phyloP scores from a whole-genome alignment of 345 rosid genomes.

The Stellera chamaejasme region DNA sequence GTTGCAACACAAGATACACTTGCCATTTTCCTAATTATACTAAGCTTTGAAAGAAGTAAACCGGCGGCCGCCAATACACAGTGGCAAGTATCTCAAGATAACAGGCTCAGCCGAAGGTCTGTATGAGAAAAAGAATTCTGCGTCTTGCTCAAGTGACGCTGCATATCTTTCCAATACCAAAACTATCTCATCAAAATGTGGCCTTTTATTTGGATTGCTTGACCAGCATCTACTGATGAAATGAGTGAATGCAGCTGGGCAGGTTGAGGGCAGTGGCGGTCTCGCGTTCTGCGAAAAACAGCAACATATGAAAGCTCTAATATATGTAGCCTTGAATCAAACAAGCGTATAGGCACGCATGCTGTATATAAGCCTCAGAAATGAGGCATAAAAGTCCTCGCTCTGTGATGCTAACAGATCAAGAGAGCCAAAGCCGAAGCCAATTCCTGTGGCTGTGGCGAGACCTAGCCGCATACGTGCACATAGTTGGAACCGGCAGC shows the following conservation, averaged over 20 bases:
- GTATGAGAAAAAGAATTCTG: conserved; percentile 35
- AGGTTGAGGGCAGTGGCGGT: conserved; percentile 50
- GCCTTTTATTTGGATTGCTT: conserved; percentile 45
- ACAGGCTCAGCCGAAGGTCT: conserved; percentile 22
- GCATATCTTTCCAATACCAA: conserved; percentile 39
- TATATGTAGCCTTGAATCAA: no score
- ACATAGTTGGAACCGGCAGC: no score
- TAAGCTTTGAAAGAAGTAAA: conserved; percentile 17
- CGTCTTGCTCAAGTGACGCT: conserved; percentile 43
- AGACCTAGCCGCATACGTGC: no score
- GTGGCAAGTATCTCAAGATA: conserved; percentile 32
- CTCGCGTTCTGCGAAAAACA: conserved; percentile 52
- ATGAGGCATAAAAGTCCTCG: no score
- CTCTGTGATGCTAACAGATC: no score
- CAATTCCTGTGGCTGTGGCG: no score
- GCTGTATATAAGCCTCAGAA: no score
- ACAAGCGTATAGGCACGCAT: no score
- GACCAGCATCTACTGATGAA: conserved; percentile 68
- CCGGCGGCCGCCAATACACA: conserved; percentile 16
- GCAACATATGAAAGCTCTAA: neutral
- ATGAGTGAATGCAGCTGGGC: conserved; percentile 45
- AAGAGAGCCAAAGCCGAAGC: no score
- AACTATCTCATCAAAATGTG: conserved; percentile 55
- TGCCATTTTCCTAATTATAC: conserved; percentile 7
- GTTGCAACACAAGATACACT: conserved; percentile 6